Base-by-base conservation (phyloP, 768 basidiomycete genomes). In the Mycena alexandri region DNA sequence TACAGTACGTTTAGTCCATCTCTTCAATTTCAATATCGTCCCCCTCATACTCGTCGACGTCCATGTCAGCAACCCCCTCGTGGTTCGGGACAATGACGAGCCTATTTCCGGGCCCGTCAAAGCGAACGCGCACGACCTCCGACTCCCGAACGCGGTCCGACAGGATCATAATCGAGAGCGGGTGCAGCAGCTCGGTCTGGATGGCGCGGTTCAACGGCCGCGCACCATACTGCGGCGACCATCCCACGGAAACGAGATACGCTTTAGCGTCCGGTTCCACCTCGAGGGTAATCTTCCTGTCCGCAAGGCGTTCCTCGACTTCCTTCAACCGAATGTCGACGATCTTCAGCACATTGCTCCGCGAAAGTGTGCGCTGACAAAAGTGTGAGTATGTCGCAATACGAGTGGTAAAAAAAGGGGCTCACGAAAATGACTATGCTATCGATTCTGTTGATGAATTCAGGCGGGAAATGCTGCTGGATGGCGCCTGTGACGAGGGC, bases 121-220 rank as follows among this genome's bases (percentile, higher is more conserved):
- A 95, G 24, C 86, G 85, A 57, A 98, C 85, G 29, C 79, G 79
- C 9, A 93, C 92, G 0, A 77, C 86, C 79, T 99, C 97, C 16
- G 90, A 90, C 59, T 98, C 95, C 46, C 89, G 83, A 57, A 98
- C 83, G 47, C 89, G 86, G 71, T 93, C 93, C 44, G 94, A 91
- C 53, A 99, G 88, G 47, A 99, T 84, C 84, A 93, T 85, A 62
- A 92, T 82, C 17, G 94, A 94, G 42, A 99, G 81, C 14, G 96
- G 97, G 76, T 98, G 96, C 73, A 99, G 85, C 41, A 99, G 84
- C 74, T 98, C 95, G 72, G 86, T 90, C 79, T 98, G 96, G 71
- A 99, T 96, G 5, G 93, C 87, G 38, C 96, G 88, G 75, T 94
- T 94, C 69, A 98, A 86, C 1, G 97, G 98, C 46, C 97, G 89